Conservation (phyloP, 2,329 filamentous ascomycete species). For the Calonectria hawksworthii region DNA sequence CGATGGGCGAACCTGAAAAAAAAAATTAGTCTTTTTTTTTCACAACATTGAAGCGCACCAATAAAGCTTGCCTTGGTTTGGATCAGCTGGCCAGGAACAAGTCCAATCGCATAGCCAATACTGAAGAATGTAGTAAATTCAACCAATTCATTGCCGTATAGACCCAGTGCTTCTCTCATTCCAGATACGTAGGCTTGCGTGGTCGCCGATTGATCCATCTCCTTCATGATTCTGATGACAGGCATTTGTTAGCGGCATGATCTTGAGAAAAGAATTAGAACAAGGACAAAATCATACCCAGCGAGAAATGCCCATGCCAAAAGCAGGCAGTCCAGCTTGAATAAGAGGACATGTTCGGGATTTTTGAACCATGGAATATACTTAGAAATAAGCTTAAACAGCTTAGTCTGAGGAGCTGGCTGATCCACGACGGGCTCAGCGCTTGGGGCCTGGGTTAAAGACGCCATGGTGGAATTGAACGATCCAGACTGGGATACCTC, state of each 20-base stretch:
- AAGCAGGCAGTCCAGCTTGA: slow-evolving; percentile 53
- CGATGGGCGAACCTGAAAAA: slow-evolving; percentile 51
- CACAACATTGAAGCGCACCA: rapidly evolving
- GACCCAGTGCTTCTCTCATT: slow-evolving; percentile 44
- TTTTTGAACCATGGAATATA: slow-evolving; percentile 45
- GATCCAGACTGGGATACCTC: background rate
- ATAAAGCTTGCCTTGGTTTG: slow-evolving; percentile 47
- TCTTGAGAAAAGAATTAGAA: background rate
- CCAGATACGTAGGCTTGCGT: slow-evolving; percentile 56
- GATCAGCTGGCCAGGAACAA: slow-evolving; percentile 55
- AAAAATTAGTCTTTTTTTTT: background rate
- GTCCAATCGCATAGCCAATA: slow-evolving; percentile 69
- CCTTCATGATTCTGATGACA: slow-evolving; percentile 46
- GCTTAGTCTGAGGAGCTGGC: slow-evolving; percentile 30
- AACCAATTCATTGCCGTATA: slow-evolving; percentile 67
- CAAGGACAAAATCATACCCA: slow-evolving; percentile 32
- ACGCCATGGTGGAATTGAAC: background rate
- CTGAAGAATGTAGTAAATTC: slow-evolving; percentile 68
- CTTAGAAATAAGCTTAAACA: slow-evolving; percentile 38
- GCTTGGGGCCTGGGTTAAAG: slow-evolving; percentile 9
- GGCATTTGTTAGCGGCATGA: background rate
- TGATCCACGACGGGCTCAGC: background rate
- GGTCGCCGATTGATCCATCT: slow-evolving; percentile 55
- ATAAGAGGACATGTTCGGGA: slow-evolving; percentile 50
- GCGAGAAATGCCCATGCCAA: slow-evolving; percentile 54